These are phyloP conservation scores for Glycine tomentella DNA, from an alignment of 306 rosid genomes.

Conservation along the genomic window DNA sequence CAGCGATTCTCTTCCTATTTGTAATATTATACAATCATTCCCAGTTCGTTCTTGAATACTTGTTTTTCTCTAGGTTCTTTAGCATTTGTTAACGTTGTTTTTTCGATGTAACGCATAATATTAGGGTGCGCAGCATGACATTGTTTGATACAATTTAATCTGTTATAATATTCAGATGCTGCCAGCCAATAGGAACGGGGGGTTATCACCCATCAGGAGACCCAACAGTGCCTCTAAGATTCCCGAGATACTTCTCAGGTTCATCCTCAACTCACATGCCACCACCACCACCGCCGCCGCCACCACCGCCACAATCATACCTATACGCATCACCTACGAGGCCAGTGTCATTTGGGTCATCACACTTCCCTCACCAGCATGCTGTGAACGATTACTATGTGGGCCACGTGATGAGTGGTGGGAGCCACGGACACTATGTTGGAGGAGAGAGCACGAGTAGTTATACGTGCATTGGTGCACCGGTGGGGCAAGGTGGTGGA, in stretches of 20 bases:
- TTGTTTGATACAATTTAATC: background rate
- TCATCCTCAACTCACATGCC: conserved; percentile 67
- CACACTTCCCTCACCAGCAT: conserved; percentile 63
- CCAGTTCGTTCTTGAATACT: no score
- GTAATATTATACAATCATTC: no score
- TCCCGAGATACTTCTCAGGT: conserved; percentile 74
- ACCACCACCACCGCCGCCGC: conserved; percentile 36
- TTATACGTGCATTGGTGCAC: conserved; percentile 92
- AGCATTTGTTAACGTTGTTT: no score
- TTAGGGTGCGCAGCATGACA: conserved; percentile 1
- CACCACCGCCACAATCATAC: conserved; percentile 46
- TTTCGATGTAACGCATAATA: background rate
- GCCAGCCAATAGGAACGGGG: conserved; percentile 67
- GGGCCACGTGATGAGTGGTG: conserved; percentile 67
- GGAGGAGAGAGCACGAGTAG: conserved; percentile 37
- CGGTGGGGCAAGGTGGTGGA: conserved; percentile 63
- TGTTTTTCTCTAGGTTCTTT: no score
- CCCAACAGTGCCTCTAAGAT: conserved; percentile 70
- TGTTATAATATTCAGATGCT: conserved; percentile 58
- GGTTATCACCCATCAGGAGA: conserved; percentile 71
- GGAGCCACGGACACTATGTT: conserved; percentile 34
- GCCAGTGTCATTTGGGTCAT: conserved; percentile 55
- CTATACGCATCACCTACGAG: conserved; percentile 68
- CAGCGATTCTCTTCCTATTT: no score
- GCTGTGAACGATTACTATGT: conserved; percentile 66